Base-by-base conservation (phyloP, 2,329 filamentous ascomycete species). In the Fusarium xylarioides region DNA sequence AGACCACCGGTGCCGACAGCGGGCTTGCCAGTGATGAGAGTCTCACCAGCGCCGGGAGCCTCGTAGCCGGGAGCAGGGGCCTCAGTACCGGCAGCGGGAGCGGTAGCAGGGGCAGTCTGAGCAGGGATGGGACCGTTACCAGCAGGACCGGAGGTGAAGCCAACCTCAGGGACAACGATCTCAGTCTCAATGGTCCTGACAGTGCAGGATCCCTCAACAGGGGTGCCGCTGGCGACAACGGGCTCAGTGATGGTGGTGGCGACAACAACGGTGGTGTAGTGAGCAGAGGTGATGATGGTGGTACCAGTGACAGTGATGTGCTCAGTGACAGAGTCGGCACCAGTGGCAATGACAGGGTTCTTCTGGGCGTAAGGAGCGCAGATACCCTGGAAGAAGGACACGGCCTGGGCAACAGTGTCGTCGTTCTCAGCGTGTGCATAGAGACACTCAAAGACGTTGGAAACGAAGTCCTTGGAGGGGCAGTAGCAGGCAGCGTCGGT, bases 311-410 rank as follows among this genome's bases (percentile, higher is more conserved):
- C 84, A 37, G 88, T 88, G 79, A 90, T 86, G 82, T 91, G 88
- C 62, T 86, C 87, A 76, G 90, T 89, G 80, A 90, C 85, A 43
- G 87, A 86, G 30, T 92, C 90, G 76, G 94, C 90, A 71, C 89
- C 91, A 55, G 93, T 97, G 79, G 94, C 89, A 78, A 98, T 93
- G 73, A 88, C 93, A n/a, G 95, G 94, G 89, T 98, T 97, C 80
- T 88, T 77, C 21, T 88, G 86, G 40, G 94, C 88, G 83, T 92
- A 91, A 59, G 88, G 84, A 65, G 93, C 94, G 85, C 95, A 98
- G 84, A 98, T 93, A 81, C 95, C 95, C 83, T 95, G 92, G 87
- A 98, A 92, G 90, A 93, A 97, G 78, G 89, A 88, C 67, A 96
- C 88, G 68, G 94, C 93, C 76, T 90, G 84, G 61, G 90, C 86